A percentile compares a stretch with the other conserved stretches of the same genome.
These are phyloP conservation scores for Ogataea zsoltii DNA, from an alignment of 805 yeast genomes.

Conservation along the genomic window DNA sequence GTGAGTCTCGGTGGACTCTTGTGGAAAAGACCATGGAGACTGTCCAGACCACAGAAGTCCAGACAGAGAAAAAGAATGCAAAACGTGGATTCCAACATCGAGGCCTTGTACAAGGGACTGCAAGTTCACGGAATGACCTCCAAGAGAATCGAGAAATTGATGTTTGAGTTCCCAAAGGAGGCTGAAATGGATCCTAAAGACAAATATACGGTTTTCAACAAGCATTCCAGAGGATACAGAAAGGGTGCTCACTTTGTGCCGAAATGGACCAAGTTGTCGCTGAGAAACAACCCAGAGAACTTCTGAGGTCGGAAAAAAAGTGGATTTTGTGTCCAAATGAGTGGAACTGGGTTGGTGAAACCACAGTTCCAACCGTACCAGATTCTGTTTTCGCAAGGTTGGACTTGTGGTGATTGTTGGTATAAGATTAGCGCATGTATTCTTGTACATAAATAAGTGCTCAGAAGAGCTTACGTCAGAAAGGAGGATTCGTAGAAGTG, in stretches of 20 bases:
- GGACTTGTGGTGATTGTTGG: too few relatives aligned
- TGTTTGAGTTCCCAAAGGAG: constrained; percentile 70
- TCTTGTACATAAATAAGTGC: too few relatives aligned
- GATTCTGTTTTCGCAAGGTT: too few relatives aligned
- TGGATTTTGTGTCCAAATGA: neutral
- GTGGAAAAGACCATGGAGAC: constrained; percentile 78
- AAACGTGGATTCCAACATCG: constrained; percentile 77
- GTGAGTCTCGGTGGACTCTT: constrained; percentile 69
- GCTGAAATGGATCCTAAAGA: constrained; percentile 76
- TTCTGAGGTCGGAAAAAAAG: constrained; percentile 40
- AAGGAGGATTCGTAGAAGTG: neutral
- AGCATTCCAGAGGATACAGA: constrained; percentile 74
- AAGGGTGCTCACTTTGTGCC: constrained; percentile 87
- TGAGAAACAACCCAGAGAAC: constrained; percentile 76
- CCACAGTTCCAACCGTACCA: neutral
- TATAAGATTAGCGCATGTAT: too few relatives aligned
- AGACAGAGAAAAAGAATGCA: constrained; percentile 84
- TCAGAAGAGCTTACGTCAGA: too few relatives aligned
- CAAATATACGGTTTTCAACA: constrained; percentile 85
- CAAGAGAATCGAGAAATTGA: constrained; percentile 38
- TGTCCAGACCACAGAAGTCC: constrained; percentile 77
- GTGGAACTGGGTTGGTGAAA: neutral
- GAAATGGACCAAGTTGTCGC: constrained; percentile 84
- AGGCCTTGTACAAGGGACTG: constrained; percentile 56
- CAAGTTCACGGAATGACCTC: constrained; percentile 34